A percentile compares a stretch with the other conserved stretches of the same genome.
Evolutionary conservation across 2,329 filamentous ascomycete species (phyloP).

Genomic region (Monosporascus cannonballus): DNA sequence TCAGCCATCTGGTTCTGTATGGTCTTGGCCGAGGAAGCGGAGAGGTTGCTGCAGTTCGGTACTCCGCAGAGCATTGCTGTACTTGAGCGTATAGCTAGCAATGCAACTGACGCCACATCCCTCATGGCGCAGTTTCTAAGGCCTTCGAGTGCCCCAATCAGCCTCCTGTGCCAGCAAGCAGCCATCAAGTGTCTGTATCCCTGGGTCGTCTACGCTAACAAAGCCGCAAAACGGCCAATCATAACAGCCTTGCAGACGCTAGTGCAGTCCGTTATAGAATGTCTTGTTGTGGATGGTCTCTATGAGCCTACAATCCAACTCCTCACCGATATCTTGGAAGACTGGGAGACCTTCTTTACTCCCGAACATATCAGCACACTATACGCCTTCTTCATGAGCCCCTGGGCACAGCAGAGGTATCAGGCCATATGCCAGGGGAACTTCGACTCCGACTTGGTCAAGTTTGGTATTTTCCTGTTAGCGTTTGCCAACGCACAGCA

Average conservation of each 20-base stretch:
- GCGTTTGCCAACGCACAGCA: slow-evolving; percentile 64
- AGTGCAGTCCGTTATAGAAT: slow-evolving; percentile 53
- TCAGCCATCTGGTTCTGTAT: slow-evolving; percentile 60
- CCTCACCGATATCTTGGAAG: slow-evolving; percentile 58
- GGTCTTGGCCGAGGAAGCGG: slow-evolving; percentile 59
- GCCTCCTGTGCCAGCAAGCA: slow-evolving; percentile 40
- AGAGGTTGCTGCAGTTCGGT: slow-evolving; percentile 50
- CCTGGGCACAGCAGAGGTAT: slow-evolving; percentile 54
- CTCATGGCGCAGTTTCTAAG: slow-evolving; percentile 37
- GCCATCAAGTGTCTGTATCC: slow-evolving; percentile 58
- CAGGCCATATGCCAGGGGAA: slow-evolving; percentile 51
- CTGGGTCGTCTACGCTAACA: slow-evolving; percentile 70
- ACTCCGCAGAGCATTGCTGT: slow-evolving; percentile 46
- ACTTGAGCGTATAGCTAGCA: slow-evolving; percentile 45
- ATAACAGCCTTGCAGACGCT: slow-evolving; percentile 54
- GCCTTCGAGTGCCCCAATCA: slow-evolving; percentile 16
- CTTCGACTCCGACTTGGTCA: slow-evolving; percentile 57
- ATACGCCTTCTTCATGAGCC: slow-evolving; percentile 52
- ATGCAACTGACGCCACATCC: slow-evolving; percentile 42
- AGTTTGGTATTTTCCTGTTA: slow-evolving; percentile 61
- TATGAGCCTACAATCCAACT: slow-evolving; percentile 58
- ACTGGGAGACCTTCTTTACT: slow-evolving; percentile 58
- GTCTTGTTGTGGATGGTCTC: slow-evolving; percentile 51
- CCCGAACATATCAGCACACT: slow-evolving; percentile 52
- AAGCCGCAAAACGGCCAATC: slow-evolving; percentile 50